phyloP scores from a whole-genome alignment of 768 basidiomycete species.

The Cystofilobasidium capitatum region DNA sequence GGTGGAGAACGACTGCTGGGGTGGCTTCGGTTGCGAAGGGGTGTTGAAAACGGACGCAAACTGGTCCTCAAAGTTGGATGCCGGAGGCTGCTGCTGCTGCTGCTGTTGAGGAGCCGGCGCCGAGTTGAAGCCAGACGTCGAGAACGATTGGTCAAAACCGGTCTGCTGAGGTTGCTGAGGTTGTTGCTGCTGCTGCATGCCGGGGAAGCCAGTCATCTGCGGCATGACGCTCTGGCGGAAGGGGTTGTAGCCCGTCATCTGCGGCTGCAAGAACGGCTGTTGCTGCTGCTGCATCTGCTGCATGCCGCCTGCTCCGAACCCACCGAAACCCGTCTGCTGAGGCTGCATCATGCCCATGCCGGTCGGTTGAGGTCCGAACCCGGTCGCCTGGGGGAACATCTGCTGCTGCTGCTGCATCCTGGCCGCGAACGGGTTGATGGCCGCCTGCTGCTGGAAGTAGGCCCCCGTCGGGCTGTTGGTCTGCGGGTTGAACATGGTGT shows the following conservation, averaged over 20 bases:
- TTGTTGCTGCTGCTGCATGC: not conserved
- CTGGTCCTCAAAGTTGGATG: not conserved
- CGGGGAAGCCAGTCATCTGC: conserved; percentile 17
- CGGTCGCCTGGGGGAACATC: conserved; percentile 48
- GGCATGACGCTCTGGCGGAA: conserved; percentile 64
- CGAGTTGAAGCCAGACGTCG: not conserved
- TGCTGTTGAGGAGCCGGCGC: not conserved
- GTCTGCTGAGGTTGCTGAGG: not conserved
- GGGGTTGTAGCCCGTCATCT: conserved; percentile 59
- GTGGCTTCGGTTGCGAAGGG: not conserved
- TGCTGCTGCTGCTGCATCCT: conserved; percentile 31
- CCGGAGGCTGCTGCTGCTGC: conserved; percentile 14
- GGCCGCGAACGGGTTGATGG: conserved; percentile 66
- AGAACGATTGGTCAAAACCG: conserved; percentile 3
- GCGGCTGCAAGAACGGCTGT: conserved; percentile 40
- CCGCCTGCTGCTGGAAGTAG: conserved; percentile 46
- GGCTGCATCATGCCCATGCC: conserved; percentile 44
- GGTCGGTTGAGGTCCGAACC: conserved; percentile 46
- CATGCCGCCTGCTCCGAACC: conserved; percentile 24
- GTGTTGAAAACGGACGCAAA: not conserved
- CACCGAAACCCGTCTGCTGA: conserved; percentile 46
- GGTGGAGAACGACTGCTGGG: not conserved
- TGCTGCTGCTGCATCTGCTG: conserved; percentile 43
- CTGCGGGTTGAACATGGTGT: conserved; percentile 59
- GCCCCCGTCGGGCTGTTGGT: conserved; percentile 35